phyloP scores from a whole-genome alignment of 495 filamentous ascomycete genomes.

The Hypoxylon rickii region DNA sequence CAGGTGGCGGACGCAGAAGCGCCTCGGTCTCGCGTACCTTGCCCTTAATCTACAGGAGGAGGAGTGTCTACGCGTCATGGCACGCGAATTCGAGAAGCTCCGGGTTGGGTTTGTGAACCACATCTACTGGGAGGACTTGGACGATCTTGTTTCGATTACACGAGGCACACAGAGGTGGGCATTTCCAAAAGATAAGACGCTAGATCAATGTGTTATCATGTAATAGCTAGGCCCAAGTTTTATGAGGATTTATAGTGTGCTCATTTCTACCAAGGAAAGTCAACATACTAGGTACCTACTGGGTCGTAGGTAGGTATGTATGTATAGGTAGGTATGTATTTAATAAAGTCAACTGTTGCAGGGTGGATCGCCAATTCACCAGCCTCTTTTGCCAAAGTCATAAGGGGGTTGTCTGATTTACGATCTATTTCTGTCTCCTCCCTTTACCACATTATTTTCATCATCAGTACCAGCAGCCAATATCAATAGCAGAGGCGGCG shows the following conservation, averaged over 20 bases:
- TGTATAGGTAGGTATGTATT: neutral
- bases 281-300: neutral
- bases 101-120: conserved; percentile 32
- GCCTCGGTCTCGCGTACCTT: conserved; percentile 21
- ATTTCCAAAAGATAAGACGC: too few relatives aligned
- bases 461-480: too few relatives aligned
- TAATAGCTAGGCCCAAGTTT: neutral
- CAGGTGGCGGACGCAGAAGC: conserved; percentile 24
- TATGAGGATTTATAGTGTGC: neutral
- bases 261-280: too few relatives aligned
- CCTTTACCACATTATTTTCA: too few relatives aligned
- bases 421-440: too few relatives aligned
- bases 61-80: conserved; percentile 40
- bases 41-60: conserved; percentile 34
- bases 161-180: neutral
- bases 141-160: too few relatives aligned
- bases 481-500: too few relatives aligned
- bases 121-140: conserved; percentile 44
- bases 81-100: conserved; percentile 32
- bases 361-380: too few relatives aligned
- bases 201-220: neutral
- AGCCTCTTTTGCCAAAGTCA: too few relatives aligned
- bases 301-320: neutral
- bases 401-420: too few relatives aligned
- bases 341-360: too few relatives aligned